Evolutionary conservation across 2,329 filamentous ascomycete species (phyloP).

Genomic region (Tolypocladium capitatum): DNA sequence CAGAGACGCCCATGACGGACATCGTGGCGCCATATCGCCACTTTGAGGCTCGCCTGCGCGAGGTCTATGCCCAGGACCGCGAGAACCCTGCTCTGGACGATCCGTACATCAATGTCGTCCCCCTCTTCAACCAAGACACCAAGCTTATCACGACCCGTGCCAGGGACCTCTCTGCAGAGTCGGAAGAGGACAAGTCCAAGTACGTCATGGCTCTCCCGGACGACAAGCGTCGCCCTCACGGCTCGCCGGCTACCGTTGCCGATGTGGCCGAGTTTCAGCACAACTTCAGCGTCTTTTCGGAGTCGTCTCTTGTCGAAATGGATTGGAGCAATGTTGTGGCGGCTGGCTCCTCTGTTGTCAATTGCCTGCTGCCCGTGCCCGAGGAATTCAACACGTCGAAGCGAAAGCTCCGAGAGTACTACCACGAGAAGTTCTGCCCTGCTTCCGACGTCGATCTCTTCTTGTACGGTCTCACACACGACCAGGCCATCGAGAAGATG

Average conservation of each 20-base stretch:
- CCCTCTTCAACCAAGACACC: conserved; percentile 48
- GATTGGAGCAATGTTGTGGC: conserved; percentile 76
- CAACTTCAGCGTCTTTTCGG: conserved; percentile 73
- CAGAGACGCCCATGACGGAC: conserved; percentile 38
- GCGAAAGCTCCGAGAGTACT: conserved; percentile 55
- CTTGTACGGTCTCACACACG: conserved; percentile 64
- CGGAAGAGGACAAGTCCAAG: conserved; percentile 43
- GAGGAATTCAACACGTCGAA: conserved; percentile 48
- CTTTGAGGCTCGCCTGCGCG: conserved; percentile 53
- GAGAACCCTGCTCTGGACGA: conserved; percentile 43
- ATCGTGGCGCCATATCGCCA: conserved; percentile 53
- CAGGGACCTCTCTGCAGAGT: conserved; percentile 43
- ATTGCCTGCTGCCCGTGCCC: conserved; percentile 61
- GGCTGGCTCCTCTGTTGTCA: conserved; percentile 70
- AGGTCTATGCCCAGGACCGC: conserved; percentile 56
- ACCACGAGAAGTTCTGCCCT: conserved; percentile 68
- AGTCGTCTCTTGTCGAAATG: conserved; percentile 60
- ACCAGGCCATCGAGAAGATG: conserved; percentile 72
- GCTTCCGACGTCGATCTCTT: conserved; percentile 83
- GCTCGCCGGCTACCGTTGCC: conserved; percentile 53
- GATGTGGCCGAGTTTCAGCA: conserved; percentile 58
- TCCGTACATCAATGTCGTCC: conserved; percentile 48
- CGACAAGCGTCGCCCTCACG: conserved; percentile 46
- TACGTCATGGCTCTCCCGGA: conserved; percentile 58
- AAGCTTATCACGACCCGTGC: conserved; percentile 47